These are phyloP conservation scores for Didymella pomorum DNA, from an alignment of 2,329 filamentous ascomycete genomes.

Conservation along the genomic window DNA sequence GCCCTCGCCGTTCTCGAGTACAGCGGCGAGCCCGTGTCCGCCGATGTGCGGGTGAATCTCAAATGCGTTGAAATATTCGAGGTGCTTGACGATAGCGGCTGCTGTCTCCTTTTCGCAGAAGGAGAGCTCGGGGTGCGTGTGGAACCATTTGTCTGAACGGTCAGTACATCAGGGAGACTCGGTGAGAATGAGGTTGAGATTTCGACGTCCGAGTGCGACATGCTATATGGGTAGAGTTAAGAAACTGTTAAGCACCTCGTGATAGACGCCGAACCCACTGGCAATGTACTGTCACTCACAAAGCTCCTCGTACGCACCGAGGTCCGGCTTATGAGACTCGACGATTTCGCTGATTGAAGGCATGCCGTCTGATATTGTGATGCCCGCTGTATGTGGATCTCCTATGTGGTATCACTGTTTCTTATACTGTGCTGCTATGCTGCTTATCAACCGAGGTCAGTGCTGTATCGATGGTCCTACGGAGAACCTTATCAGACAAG, in stretches of 20 bases:
- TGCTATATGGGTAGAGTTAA: neutral
- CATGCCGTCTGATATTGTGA: conserved; percentile 27
- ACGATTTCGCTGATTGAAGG: conserved; percentile 41
- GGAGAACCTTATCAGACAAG: conserved; percentile 20
- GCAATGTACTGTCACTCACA: conserved; percentile 32
- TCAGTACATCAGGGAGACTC: neutral
- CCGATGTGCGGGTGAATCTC: conserved; percentile 63
- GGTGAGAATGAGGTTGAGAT: too few relatives aligned
- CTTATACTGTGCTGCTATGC: neutral
- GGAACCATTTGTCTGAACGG: conserved; percentile 44
- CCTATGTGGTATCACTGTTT: neutral
- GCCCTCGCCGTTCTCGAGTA: conserved; percentile 64
- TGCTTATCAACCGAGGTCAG: neutral
- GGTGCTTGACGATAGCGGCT: conserved; percentile 38
- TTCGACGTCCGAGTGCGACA: too few relatives aligned
- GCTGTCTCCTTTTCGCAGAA: conserved; percentile 48
- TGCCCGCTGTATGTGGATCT: too few relatives aligned
- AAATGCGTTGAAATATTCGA: conserved; percentile 46
- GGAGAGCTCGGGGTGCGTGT: conserved; percentile 48
- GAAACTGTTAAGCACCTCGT: neutral
- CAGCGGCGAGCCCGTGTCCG: conserved; percentile 65
- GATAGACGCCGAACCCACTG: conserved; percentile 5
- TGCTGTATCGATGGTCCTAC: conserved; percentile 2
- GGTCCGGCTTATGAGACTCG: conserved; percentile 33
- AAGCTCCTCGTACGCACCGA: conserved; percentile 44